A percentile compares a stretch with the other conserved stretches of the same genome.
These are phyloP conservation scores for Kazachstania martiniae DNA, from an alignment of 805 yeast species.

Conservation along the genomic window DNA sequence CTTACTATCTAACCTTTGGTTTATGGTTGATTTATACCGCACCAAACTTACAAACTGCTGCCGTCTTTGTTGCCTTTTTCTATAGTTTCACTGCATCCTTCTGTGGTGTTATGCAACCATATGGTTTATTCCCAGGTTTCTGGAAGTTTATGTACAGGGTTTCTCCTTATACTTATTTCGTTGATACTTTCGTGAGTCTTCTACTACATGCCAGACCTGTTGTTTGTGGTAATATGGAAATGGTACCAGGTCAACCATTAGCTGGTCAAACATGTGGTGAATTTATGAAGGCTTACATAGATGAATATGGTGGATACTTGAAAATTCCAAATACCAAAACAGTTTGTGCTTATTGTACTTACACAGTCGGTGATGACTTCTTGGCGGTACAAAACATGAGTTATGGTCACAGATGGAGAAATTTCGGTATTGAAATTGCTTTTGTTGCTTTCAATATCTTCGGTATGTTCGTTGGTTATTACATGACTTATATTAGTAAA, in stretches of 20 bases:
- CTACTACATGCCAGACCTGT: constrained; percentile 43
- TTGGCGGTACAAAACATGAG: constrained; percentile 30
- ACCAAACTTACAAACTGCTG: constrained; percentile 63
- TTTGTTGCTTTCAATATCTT: constrained; percentile 39
- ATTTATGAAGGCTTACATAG: constrained; percentile 37
- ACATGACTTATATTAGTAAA: constrained; percentile 12
- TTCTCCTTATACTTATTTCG: constrained; percentile 52
- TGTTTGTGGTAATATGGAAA: constrained; percentile 37
- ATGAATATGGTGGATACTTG: constrained; percentile 42
- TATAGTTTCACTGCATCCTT: constrained; percentile 27
- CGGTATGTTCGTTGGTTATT: constrained; percentile 24
- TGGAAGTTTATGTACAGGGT: constrained; percentile 64
- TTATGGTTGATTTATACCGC: constrained; percentile 44
- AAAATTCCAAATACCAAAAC: constrained; percentile 35
- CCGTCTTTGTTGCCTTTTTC: constrained; percentile 41
- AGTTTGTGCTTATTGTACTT: constrained; percentile 33
- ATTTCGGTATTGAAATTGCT: constrained; percentile 46
- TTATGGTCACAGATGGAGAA: constrained; percentile 45
- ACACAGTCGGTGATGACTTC: constrained; percentile 32
- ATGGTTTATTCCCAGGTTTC: constrained; percentile 52
- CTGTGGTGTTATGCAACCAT: constrained; percentile 31
- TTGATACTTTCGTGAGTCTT: constrained; percentile 38
- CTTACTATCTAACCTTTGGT: constrained; percentile 36
- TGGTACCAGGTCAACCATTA: constrained; percentile 41
- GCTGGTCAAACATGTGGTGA: constrained; percentile 51